Base-by-base conservation (phyloP, 768 basidiomycete species). In the Leccinum broughii region DNA sequence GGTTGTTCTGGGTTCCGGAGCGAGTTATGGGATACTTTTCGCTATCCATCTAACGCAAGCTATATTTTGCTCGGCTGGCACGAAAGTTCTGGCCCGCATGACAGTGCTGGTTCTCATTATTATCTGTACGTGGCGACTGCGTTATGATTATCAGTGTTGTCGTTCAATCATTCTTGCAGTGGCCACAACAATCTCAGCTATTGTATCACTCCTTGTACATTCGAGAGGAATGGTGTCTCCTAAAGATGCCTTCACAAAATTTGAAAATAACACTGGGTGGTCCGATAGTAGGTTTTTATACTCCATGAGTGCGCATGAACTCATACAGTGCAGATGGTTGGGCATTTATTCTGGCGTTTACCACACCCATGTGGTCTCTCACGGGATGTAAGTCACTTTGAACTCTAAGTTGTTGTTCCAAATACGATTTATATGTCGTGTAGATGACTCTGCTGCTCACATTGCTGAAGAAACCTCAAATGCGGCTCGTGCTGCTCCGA, bases 371-470 rank as follows among this genome's bases (percentile, higher is more conserved):
- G 67, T 65, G 69, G 62, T 59, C 58, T 26, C 50, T 65, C 34
- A 71, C 67, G 15, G 65, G 71, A 44, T 71, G 68, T 70, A 35
- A 26, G 64, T 61, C 30, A 14, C 48, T 17, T 7, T 50, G 6
- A 8, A 28, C 6, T 51, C 14, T 20, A 11, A n/a, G 22, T 11
- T 2, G 15, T 8, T 17, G 20, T 20, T 22, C 44, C 44, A 22
- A 22, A 46, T 10, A 22, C 11, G 17, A 2, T 35, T 26, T 50
- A 20, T 50, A 24, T 54, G 22, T 53, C 26, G 37, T 13, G 64
- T 24, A 81, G 80, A 80, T 39, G 79, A 82, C 64, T 82, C 80
- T 20, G 80, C 78, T 10, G 81, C 76, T 6, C 79, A 80, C 57
- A 78, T 82, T 17, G 73, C 81, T 3, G 80, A 80, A 61, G 79